Evolutionary conservation across 129 eudicot species (phyloP), one percentile per base, ranked within the genome.

Genomic region (Saussurea involucrata): DNA sequence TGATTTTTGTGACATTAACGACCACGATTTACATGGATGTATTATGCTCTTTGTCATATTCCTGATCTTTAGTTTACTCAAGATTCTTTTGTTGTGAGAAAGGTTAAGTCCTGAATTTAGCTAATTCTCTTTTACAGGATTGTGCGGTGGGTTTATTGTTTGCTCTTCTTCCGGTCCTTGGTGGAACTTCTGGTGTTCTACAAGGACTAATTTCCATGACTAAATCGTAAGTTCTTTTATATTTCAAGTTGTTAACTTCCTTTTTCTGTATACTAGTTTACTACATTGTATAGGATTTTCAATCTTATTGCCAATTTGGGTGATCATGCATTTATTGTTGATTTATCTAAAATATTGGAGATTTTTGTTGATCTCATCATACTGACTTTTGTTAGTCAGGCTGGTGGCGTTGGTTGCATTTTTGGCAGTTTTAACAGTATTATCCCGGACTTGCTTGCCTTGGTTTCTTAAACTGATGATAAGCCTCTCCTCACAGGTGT

Each of bases 171-270:
- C 99, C 99, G 11, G 91, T 95, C 36, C 92, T 95, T 76, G 99
- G 99, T 71, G 99, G 97, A 69, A 92, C 88, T 78, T 92, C 96
- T 12, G 97, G 97, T 72, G 86, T 92, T 83, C 80, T 95, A 69
- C 97, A 95, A 81, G 99, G 99, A 80, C 84, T 88, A 40, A 92
- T 95, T 22, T 95, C 99, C 76, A 95, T 95, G 99, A 88, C 97
- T n/a, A 95, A 95, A 88, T 95, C 96, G 99, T 95, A 95, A 86
- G 96, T 82, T 68, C 28, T 33, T 57, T 24, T 29, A 65, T 63
- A 42, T 65, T 28, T 58, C 32, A 34, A 60, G 40, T 28, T 20
- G 11, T 25, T 25, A 12, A 73, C 53, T 18, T 24, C 24, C 46
- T 20, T 31, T 31, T 29, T 63, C 46, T 57, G n/a, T 18, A 53